Percentiles rank a stretch among this genome's conserved stretches.
phyloP scores from a whole-genome alignment of 208 protist species.

The Crithidia bombi region DNA sequence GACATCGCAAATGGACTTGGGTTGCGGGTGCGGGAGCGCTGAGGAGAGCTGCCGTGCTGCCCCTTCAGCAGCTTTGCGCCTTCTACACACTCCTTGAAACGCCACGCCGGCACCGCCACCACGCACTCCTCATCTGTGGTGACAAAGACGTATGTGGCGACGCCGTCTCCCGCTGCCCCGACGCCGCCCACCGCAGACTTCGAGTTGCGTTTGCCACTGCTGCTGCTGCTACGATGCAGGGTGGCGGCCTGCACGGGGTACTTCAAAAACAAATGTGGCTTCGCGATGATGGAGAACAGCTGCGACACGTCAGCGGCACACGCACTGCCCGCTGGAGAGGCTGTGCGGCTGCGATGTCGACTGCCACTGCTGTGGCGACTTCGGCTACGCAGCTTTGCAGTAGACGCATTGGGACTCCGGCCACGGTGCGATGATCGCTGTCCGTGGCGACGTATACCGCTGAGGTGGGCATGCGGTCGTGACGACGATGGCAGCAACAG shows the following conservation, averaged over 20 bases:
- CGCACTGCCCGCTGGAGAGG: background rate
- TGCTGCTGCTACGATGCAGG: background rate
- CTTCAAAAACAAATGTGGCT: conserved; percentile 58
- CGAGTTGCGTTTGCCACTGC: background rate
- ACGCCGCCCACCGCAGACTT: background rate
- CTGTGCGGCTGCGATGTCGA: background rate
- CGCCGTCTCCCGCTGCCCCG: conserved; percentile 6
- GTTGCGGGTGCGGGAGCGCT: background rate
- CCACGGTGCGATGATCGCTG: background rate
- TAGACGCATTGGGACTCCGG: background rate
- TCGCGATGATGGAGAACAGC: conserved; percentile 29
- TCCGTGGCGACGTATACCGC: background rate
- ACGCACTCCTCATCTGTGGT: conserved; percentile 53
- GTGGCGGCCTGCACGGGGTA: conserved; percentile 25
- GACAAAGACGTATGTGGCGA: conserved; percentile 57
- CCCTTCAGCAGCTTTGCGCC: conserved; percentile 18
- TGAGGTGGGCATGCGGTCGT: background rate
- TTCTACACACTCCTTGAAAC: conserved; percentile 32
- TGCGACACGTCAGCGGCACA: background rate
- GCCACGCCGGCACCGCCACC: conserved; percentile 44
- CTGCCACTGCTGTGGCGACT: background rate
- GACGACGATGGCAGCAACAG: background rate
- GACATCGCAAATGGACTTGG: background rate
- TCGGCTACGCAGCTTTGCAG: background rate
- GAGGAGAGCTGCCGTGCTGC: background rate